These are phyloP conservation scores for Tetragonia tetragonoides DNA, from an alignment of 148 eudicot genomes.

Conservation along the genomic window DNA sequence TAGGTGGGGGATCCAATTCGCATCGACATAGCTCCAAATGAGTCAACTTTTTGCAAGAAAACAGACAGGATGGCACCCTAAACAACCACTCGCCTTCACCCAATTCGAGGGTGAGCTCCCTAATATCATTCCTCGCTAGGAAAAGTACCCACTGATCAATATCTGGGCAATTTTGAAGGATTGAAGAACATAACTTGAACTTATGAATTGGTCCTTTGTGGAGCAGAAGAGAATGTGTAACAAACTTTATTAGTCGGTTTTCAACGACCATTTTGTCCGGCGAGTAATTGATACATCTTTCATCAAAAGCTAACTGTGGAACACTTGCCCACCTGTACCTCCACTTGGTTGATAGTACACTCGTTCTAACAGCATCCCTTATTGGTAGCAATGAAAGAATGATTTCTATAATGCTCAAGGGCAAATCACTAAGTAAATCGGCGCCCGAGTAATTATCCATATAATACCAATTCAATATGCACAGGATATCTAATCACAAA, in stretches of 20 bases:
- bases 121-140: conserved; percentile 61
- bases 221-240: conserved; percentile 54
- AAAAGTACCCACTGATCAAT: conserved; percentile 82
- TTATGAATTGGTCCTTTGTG: conserved; percentile 74
- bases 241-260: conserved; percentile 42
- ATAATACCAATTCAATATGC: conserved; percentile 2
- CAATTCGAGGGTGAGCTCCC: conserved; percentile 57
- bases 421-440: conserved; percentile 51
- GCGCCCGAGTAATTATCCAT: conserved; percentile 30
- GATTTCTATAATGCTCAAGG: conserved; percentile 47
- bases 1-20: conserved; percentile 61
- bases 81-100: conserved; percentile 77
- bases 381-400: conserved; percentile 50
- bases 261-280: conserved; percentile 40
- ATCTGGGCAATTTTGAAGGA: conserved; percentile 55
- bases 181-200: conserved; percentile 48
- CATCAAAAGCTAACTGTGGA: conserved; percentile 50
- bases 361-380: conserved; percentile 60
- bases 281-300: conserved; percentile 39
- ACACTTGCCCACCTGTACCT: conserved; percentile 60
- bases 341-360: conserved; percentile 58
- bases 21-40: conserved; percentile 69
- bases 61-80: conserved; percentile 63
- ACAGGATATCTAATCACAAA: conserved; percentile 20
- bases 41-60: conserved; percentile 47